These are phyloP conservation scores for Trichoderma cornu-damae DNA, from an alignment of 2,329 filamentous ascomycete species.

Conservation along the genomic window DNA sequence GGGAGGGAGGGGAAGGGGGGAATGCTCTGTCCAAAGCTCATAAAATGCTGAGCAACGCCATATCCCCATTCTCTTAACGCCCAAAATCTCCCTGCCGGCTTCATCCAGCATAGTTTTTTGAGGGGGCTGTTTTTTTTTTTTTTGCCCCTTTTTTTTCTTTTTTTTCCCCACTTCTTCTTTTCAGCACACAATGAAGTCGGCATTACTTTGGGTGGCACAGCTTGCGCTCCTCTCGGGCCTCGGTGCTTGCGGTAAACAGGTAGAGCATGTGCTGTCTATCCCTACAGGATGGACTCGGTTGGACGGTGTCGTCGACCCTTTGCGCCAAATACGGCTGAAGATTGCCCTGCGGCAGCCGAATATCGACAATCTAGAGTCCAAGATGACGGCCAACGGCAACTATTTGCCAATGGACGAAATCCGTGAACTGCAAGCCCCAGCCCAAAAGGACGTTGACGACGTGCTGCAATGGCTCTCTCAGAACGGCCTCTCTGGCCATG, in stretches of 20 bases:
- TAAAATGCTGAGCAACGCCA: background rate
- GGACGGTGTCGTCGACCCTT: conserved; percentile 23
- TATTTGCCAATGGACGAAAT: conserved; percentile 37
- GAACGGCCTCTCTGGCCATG: conserved; percentile 33
- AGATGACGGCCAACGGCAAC: conserved; percentile 23
- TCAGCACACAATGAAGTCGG: conserved; percentile 19
- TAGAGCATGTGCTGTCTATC: conserved; percentile 28
- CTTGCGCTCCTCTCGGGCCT: conserved; percentile 26
- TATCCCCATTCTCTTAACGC: background rate
- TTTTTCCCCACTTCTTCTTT: too few relatives aligned
- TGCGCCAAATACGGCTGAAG: conserved; percentile 28
- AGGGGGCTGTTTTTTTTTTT: too few relatives aligned
- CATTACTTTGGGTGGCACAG: conserved; percentile 18
- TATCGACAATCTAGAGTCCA: conserved; percentile 26
- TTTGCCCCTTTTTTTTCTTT: too few relatives aligned
- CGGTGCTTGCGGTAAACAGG: conserved; percentile 22
- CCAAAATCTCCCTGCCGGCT: background rate
- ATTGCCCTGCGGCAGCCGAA: conserved; percentile 32
- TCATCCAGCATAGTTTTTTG: background rate
- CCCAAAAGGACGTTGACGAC: conserved; percentile 29
- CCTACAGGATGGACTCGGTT: conserved; percentile 31
- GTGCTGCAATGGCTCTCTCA: conserved; percentile 41
- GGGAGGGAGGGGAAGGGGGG: background rate
- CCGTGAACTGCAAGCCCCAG: conserved; percentile 33
- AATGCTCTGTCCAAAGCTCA: background rate